Percentiles rank a stretch among this genome's conserved stretches.
phyloP scores from a whole-genome alignment of 371 early-diverging fungal genomes.

The Batkoa obscura region DNA sequence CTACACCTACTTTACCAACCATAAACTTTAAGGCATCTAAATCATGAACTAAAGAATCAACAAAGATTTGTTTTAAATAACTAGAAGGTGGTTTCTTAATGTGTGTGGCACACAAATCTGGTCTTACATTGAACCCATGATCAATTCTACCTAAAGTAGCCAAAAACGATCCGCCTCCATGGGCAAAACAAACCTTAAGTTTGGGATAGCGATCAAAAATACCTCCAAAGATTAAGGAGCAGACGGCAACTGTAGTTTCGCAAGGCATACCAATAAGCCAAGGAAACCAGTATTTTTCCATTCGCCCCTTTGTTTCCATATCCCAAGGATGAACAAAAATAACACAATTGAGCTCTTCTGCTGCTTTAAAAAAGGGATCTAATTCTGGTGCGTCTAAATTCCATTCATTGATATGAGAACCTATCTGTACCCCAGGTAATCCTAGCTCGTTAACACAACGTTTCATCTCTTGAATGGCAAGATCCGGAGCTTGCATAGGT shows the following conservation, averaged over 20 bases:
- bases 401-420: conserved; percentile 48
- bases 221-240: conserved; percentile 44
- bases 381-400: conserved; percentile 50
- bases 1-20: conserved; percentile 42
- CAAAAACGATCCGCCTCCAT: conserved; percentile 51
- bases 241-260: conserved; percentile 46
- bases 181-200: conserved; percentile 39
- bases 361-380: conserved; percentile 40
- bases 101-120: conserved; percentile 36
- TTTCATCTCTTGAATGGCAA: conserved; percentile 38
- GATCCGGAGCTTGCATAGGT: conserved; percentile 47
- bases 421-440: conserved; percentile 44
- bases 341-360: conserved; percentile 36
- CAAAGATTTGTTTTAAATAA: conserved; percentile 31
- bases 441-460: conserved; percentile 48
- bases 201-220: conserved; percentile 41
- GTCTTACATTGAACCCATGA: conserved; percentile 43
- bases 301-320: conserved; percentile 34
- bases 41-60: conserved; percentile 51
- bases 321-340: conserved; percentile 60
- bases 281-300: conserved; percentile 56
- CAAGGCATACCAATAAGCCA: conserved; percentile 56
- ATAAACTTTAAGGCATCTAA: conserved; percentile 34
- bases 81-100: conserved; percentile 27
- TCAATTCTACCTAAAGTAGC: conserved; percentile 42